phyloP scores from a whole-genome alignment of 1,139 yeast species.

The Debaryomyces psychrophilus region DNA sequence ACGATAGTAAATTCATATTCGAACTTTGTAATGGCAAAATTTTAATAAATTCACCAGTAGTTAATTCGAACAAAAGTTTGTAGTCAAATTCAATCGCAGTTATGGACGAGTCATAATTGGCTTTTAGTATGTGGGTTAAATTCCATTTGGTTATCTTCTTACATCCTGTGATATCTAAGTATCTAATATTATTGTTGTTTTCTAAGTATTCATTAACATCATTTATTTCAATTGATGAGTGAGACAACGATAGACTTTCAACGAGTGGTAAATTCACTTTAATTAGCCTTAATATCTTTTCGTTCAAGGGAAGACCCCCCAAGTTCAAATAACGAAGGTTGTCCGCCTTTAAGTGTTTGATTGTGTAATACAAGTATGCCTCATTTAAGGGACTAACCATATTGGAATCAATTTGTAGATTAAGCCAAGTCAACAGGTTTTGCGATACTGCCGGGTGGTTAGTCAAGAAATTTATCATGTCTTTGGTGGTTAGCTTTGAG shows the following conservation, averaged over 20 bases:
- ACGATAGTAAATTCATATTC: constrained; percentile 22
- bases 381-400: constrained; percentile 65
- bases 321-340: constrained; percentile 62
- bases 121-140: constrained; percentile 30
- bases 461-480: constrained; percentile 69
- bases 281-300: constrained; percentile 56
- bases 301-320: constrained; percentile 73
- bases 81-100: constrained; percentile 47
- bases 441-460: constrained; percentile 70
- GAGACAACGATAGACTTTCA: constrained; percentile 65
- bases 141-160: constrained; percentile 34
- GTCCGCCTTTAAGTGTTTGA: constrained; percentile 57
- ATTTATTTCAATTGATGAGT: constrained; percentile 53
- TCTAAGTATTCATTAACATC: constrained; percentile 53
- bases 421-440: constrained; percentile 70
- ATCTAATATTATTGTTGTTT: constrained; percentile 28
- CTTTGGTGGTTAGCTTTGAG: constrained; percentile 73
- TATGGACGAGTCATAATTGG: constrained; percentile 31
- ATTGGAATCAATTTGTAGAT: constrained; percentile 71
- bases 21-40: constrained; percentile 34
- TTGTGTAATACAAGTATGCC: constrained; percentile 58
- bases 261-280: constrained; percentile 56
- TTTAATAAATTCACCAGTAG: constrained; percentile 41
- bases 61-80: constrained; percentile 42
- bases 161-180: constrained; percentile 45